These are phyloP conservation scores for Fusarium sp. DNA, from an alignment of 2,329 filamentous ascomycete species.

Conservation along the genomic window DNA sequence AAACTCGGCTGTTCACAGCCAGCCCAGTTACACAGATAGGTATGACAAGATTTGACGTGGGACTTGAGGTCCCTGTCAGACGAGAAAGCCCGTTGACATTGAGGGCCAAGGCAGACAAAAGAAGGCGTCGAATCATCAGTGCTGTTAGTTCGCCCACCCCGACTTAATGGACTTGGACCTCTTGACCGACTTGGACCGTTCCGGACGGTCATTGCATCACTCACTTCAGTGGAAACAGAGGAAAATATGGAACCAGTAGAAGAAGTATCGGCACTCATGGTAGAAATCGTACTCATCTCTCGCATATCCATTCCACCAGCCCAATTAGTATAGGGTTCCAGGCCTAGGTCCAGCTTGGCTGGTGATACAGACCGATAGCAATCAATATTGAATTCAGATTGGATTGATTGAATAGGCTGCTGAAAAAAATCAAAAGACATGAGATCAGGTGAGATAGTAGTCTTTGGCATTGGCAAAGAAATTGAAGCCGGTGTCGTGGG, in stretches of 20 bases:
- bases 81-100: constrained; percentile 45
- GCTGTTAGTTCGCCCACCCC: constrained; percentile 21
- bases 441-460: neutral
- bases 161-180: constrained; percentile 44
- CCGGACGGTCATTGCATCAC: constrained; percentile 38
- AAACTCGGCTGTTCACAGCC: constrained; percentile 54
- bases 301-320: constrained; percentile 8
- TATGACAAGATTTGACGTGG: constrained; percentile 47
- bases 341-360: constrained; percentile 23
- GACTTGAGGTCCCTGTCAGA: constrained; percentile 41
- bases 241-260: constrained; percentile 50
- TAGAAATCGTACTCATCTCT: constrained; percentile 43
- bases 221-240: constrained; percentile 47
- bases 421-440: neutral
- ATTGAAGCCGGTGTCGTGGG: constrained; percentile 9
- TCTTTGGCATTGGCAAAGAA: neutral
- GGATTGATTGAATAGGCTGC: neutral
- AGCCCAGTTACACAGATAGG: constrained; percentile 57
- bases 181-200: constrained; percentile 32
- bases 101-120: constrained; percentile 47
- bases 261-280: constrained; percentile 46
- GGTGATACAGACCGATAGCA: constrained; percentile 32
- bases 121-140: constrained; percentile 27
- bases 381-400: constrained; percentile 20
- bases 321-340: constrained; percentile 15